A percentile compares a stretch with the other conserved stretches of the same genome.
Conservation (phyloP, 148 eudicot species). For the Vaccinium darrowii region DNA sequence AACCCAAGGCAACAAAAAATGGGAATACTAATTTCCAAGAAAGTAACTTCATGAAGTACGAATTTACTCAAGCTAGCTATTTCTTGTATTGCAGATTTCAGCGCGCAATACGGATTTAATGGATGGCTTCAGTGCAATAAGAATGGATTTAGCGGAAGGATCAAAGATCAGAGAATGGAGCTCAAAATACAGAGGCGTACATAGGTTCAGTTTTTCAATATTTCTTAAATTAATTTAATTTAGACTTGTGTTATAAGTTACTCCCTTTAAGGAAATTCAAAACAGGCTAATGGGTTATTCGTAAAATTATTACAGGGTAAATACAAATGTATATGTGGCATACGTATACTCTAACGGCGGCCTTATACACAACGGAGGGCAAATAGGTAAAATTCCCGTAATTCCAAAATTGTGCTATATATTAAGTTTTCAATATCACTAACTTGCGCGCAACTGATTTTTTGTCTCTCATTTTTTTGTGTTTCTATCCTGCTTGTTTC, state of each 20-base stretch:
- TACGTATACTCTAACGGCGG: background rate
- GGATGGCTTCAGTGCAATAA: background rate
- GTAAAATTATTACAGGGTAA: background rate
- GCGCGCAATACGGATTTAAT: background rate
- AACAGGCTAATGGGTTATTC: background rate
- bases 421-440: background rate
- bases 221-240: background rate
- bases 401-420: background rate
- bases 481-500: background rate
- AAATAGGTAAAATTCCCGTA: background rate
- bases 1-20: no score
- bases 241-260: background rate
- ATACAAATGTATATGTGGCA: background rate
- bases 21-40: no score
- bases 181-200: background rate
- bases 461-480: background rate
- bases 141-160: background rate
- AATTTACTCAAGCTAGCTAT: background rate
- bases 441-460: background rate
- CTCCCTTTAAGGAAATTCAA: background rate
- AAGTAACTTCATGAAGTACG: no score
- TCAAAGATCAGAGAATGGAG: background rate
- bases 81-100: background rate
- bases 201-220: background rate
- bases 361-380: background rate